Evolutionary conservation across 352 stramenopile genomes (phyloP), one percentile per base, ranked within the genome.

Genomic region (Globisporangium uncinulatum): DNA sequence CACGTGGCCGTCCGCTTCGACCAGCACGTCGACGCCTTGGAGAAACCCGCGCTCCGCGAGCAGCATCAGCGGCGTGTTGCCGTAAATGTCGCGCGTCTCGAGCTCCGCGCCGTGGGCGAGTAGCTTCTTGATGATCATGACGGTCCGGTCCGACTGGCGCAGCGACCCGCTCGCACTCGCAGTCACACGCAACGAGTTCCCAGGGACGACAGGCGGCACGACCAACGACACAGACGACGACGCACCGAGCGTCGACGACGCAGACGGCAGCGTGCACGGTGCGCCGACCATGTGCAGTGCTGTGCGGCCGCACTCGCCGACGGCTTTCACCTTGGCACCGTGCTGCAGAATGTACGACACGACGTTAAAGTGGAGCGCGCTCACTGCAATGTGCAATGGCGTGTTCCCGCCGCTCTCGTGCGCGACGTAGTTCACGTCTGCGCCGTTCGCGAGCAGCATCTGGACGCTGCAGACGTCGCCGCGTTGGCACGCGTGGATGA

Each of bases 301-400:
- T 19, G 65, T 91, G 24, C 83, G 74, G 10, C 83, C 81, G 63
- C 63, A 79, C 48, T 92, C 79, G 20, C 81, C 85, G 6, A 90
- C 67, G 13, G 73, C 74, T 34, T 82, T 87, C 11, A 87, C 77
- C 63, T 92, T 95, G 8, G 86, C 83, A 29, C 86, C 86, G 48
- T 93, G 83, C 59, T 95, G 86, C 29, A 95, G 69, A 48, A 95
- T 67, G 51, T 93, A 95, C 54, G 86, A 95, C 43, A 92, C 86
- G 11, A 95, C 76, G 48, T 91, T 92, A 34, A 92, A 92, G 45
- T 95, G 86, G 15, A 89, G 65, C 37, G 74, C 68, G 50, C 86
- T 95, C 21, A 90, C 78, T 32, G 86, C 86, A 21, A 93, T 74
- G 48, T 93, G 83, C 9, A 95, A 60, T 17, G 86, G 86, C 0